Percentiles rank a stretch among this genome's conserved stretches.
These are phyloP conservation scores for Botrytis fragariae DNA, from an alignment of 2,329 filamentous ascomycete species.

Conservation along the genomic window DNA sequence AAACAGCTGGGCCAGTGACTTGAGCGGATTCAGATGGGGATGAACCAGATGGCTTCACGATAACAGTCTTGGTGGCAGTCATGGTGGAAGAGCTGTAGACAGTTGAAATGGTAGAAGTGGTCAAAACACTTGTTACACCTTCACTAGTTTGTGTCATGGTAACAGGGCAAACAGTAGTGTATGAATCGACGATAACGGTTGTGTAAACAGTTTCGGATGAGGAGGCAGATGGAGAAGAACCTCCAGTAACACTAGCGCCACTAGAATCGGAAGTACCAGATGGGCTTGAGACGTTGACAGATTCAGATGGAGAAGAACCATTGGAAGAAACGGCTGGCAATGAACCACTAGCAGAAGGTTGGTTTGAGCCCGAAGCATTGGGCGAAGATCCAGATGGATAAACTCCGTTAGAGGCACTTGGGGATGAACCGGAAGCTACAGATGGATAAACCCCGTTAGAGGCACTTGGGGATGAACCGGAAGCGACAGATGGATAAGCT, in stretches of 20 bases:
- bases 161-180: slow-evolving; percentile 9
- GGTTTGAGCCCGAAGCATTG: neutral
- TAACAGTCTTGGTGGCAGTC: neutral
- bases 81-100: neutral
- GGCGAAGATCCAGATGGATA: neutral
- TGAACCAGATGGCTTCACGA: neutral
- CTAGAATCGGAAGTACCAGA: neutral
- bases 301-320: neutral
- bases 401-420: neutral
- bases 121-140: neutral
- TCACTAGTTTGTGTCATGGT: slow-evolving; percentile 5
- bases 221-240: neutral
- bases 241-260: neutral
- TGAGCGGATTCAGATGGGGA: neutral
- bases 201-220: neutral
- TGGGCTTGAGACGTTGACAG: neutral
- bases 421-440: too few species aligned
- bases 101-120: slow-evolving; percentile 6
- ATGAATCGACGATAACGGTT: slow-evolving; percentile 8
- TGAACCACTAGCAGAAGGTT: neutral
- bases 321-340: neutral
- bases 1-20: neutral
- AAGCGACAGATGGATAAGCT: too few species aligned
- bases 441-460: too few species aligned
- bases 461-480: too few species aligned